Evolutionary conservation across 352 stramenopile genomes (phyloP).

Genomic region (Lagenidium giganteum): DNA sequence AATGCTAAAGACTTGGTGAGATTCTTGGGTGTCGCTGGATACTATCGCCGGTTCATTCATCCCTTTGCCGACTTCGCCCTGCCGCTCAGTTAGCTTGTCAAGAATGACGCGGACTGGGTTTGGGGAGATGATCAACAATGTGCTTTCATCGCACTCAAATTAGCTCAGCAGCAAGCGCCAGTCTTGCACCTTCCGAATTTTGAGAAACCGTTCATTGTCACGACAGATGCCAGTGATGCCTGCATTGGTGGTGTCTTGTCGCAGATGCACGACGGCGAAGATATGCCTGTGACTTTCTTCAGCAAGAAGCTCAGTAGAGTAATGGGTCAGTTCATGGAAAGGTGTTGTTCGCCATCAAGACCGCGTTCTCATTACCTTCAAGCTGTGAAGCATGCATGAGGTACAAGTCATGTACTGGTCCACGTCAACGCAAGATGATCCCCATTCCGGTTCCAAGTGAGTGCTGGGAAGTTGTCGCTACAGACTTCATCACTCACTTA

Average conservation of each 20-base stretch:
- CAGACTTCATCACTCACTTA: too few species aligned
- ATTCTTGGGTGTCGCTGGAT: constrained; percentile 16
- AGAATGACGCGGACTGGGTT: constrained; percentile 9
- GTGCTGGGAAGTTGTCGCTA: too few species aligned
- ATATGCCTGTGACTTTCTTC: constrained; percentile 8
- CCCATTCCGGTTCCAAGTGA: too few species aligned
- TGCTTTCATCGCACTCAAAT: constrained; percentile 13
- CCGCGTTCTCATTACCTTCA: too few species aligned
- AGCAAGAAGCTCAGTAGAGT: constrained; percentile 11
- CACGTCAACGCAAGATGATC: too few species aligned
- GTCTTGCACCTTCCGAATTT: constrained; percentile 5
- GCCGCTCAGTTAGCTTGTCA: constrained; percentile 10
- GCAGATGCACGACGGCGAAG: not conserved
- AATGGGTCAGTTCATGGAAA: too few species aligned
- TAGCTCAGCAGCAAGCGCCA: not conserved
- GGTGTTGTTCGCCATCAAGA: too few species aligned
- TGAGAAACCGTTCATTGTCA: constrained; percentile 4
- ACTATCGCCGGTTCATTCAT: constrained; percentile 18
- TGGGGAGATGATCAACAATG: constrained; percentile 5
- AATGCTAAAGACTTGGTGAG: constrained; percentile 8
- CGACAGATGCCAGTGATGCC: not conserved
- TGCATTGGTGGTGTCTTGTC: constrained; percentile 5
- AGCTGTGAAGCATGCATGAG: too few species aligned
- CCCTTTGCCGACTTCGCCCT: constrained; percentile 12
- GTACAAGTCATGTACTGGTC: too few species aligned